Base-by-base conservation (phyloP, 352 stramenopile genomes). In the Pythium myriotylum region DNA sequence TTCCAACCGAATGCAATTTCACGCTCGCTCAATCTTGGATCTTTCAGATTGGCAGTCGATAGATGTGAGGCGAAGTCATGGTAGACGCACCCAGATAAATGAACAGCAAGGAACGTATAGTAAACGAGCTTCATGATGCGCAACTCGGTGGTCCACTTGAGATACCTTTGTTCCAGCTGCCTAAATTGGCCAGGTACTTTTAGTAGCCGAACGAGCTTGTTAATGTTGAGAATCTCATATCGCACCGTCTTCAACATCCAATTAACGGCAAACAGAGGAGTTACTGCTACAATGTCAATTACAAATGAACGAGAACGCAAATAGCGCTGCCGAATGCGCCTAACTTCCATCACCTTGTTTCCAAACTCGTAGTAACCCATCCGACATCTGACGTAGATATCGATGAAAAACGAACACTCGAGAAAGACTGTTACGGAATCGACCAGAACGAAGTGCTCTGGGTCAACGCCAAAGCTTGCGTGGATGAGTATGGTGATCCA, bases 161-260 rank as follows among this genome's bases (percentile, higher is more conserved):
- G 43, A 33, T 81, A 84, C 10, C 74, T 67, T 47, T 77, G 67
- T 43, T 84, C 72, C 2, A 86, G 72, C 32, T 67, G 62, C 14
- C 54, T 58, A 20, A 86, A 67, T 47, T 84, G 77, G 0, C 54
- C 60, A 7, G 77, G 74, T 10, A 86, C 74, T 62, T 84, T 84
- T 5, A 82, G 59, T 0, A 84, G 35, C 13, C 77, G 72, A 8
- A 79, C 3, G 4, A 86, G 45, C 27, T 86, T 86, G 66, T 84
- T 86, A 33, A 86, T 67, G 48, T 86, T 86, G 39, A 80, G 55
- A n/a, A 79, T 37, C 35, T 88, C 78, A 19, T 76, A 72, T 26
- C 78, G 59, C 0, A 62, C 27, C 0, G 39, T 7, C 3, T 49
- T 42, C 13, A 68, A 3, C 9, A 66, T 42, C 68, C 72, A 84